Evolutionary conservation across 352 stramenopile species (phyloP).

Genomic region (Phytophthora lateralis): DNA sequence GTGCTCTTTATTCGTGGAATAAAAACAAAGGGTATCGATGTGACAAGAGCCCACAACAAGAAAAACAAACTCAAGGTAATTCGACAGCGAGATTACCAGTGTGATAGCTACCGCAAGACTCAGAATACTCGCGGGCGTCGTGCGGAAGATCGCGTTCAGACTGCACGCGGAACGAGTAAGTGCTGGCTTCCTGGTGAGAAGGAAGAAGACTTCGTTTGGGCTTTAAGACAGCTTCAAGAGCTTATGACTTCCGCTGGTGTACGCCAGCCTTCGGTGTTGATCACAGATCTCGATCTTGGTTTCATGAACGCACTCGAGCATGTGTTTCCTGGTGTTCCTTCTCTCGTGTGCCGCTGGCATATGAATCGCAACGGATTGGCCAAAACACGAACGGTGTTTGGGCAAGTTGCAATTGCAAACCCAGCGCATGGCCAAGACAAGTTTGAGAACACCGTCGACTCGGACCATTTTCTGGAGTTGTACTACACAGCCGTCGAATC

Average conservation of each 20-base stretch:
- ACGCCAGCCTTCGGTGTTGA: conserved; percentile 1
- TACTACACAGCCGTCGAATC: conserved; percentile 1
- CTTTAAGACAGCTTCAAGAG: neutral
- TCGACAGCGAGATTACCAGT: too few species aligned
- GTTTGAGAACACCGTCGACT: conserved; percentile 3
- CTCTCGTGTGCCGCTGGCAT: conserved; percentile 14
- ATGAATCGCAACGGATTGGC: conserved; percentile 18
- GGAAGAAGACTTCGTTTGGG: too few species aligned
- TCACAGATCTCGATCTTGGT: conserved; percentile 13
- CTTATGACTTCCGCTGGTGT: neutral
- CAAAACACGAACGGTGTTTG: neutral
- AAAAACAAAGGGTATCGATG: too few species aligned
- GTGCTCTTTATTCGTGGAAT: too few species aligned
- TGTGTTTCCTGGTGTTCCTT: conserved; percentile 3
- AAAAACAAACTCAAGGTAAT: too few species aligned
- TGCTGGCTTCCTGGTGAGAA: conserved; percentile 1
- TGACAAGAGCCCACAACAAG: too few species aligned
- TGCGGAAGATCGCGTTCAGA: too few species aligned
- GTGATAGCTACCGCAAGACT: too few species aligned
- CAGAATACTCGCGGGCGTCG: too few species aligned
- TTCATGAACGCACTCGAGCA: conserved; percentile 17
- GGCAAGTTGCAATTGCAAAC: conserved; percentile 12
- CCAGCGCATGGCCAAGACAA: conserved; percentile 8
- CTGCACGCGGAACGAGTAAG: too few species aligned
- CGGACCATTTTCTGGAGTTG: neutral